Base-by-base conservation (phyloP, 2,329 filamentous ascomycete species). In the Colletotrichum ledebouriae region DNA sequence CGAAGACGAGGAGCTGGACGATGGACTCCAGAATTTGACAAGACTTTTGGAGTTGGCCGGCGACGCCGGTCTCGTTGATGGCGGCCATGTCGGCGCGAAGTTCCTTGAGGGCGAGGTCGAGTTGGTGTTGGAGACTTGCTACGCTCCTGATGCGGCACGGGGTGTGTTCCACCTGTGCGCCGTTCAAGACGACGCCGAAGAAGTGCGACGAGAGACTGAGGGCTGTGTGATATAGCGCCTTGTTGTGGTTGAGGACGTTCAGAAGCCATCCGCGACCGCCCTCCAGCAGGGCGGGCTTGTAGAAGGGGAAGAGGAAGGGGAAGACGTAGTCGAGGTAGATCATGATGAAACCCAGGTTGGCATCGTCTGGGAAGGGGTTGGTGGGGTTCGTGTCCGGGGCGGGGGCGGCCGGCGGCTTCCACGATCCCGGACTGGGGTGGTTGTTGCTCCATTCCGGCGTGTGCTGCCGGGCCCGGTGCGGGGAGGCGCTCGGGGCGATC, bases 291-390 rank as follows among this genome's bases (percentile, higher is more conserved):
- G 81, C 80, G 1, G 89, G 88, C 3, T 83, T 83, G 75, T 90
- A 90, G 74, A 89, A 87, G 2, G 89, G 89, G 73, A 88, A 90
- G 1, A 90, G 77, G 71, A 89, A 87, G 2, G 89, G 88, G 69
- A 90, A 85, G 20, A 90, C 81, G 70, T 87, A 84, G 74, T 91
- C 88, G 52, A 90, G 80, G 73, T 89, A 90, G 64, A 87, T 82
- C 83, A 88, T 87, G 64, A 86, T 77, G 49, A 85, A 81, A 73
- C 81, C 78, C 0, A 81, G 72, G 59, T 72, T 68, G 41, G 65
- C 50, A 41, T 65, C 65, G 49, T 68, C 65, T 12, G 65, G 41
- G 49, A 68, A 68, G 20, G 65, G 65, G 22, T 34, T 42, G 6
- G 59, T 33, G 47, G 59, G 50, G 39, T 20, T 17, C 6, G 37